phyloP scores from a whole-genome alignment of 192 early-diverging fungal species.

The Glomus cerebriforme region DNA sequence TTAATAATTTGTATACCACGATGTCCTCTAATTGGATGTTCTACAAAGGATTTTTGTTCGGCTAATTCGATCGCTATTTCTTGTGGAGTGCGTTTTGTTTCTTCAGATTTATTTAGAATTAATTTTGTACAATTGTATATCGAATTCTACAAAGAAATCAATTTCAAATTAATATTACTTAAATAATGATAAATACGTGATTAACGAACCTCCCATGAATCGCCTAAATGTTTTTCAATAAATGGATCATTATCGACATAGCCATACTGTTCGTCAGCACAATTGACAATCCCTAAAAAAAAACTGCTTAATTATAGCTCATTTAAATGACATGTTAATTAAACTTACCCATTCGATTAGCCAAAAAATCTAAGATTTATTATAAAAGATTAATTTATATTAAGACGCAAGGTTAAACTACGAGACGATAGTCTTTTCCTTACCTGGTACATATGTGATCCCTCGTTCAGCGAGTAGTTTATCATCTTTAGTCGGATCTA shows the following conservation, averaged over 20 bases:
- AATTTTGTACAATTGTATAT: constrained; percentile 44
- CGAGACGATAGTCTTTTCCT: not conserved
- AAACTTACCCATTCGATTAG: constrained; percentile 37
- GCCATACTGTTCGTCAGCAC: constrained; percentile 47
- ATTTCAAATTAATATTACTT: constrained; percentile 10
- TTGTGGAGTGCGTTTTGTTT: constrained; percentile 40
- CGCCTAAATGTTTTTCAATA: constrained; percentile 47
- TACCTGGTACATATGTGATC: constrained; percentile 45
- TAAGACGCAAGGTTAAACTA: not conserved
- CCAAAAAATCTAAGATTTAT: constrained; percentile 39
- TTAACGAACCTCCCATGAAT: constrained; percentile 22
- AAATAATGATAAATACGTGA: not conserved
- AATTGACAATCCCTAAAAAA: constrained; percentile 45
- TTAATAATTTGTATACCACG: constrained; percentile 42
- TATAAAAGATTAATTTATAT: not conserved
- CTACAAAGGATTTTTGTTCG: constrained; percentile 32
- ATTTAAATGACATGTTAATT: not conserved
- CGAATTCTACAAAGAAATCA: constrained; percentile 37
- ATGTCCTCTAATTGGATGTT: constrained; percentile 47
- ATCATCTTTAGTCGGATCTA: constrained; percentile 39
- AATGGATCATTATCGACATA: constrained; percentile 45
- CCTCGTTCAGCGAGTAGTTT: constrained; percentile 38
- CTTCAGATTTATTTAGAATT: constrained; percentile 32
- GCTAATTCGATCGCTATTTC: constrained; percentile 41
- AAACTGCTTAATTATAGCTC: not conserved